Evolutionary conservation across 257 asterid genomes (phyloP).

Genomic region (Striga asiatica): DNA sequence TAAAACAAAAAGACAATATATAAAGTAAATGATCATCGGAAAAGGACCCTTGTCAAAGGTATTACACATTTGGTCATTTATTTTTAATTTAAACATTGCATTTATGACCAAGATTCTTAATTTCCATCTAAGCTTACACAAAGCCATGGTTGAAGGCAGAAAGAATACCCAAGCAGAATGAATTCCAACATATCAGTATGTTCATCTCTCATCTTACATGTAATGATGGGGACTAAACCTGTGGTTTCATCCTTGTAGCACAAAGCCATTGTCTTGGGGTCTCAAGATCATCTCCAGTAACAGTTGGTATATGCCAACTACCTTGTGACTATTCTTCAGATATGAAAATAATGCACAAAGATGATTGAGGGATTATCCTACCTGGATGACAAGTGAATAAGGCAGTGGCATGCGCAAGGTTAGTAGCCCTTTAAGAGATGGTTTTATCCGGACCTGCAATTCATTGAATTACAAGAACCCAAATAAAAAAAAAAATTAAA

Average conservation of each 20-base stretch:
- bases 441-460: constrained; percentile 52
- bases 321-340: constrained; percentile 28
- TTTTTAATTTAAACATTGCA: no score
- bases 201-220: neutral
- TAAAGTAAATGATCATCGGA: no score
- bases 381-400: constrained; percentile 83
- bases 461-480: neutral
- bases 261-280: constrained; percentile 80
- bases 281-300: constrained; percentile 74
- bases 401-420: constrained; percentile 82
- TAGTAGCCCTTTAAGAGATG: constrained; percentile 25
- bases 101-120: no score
- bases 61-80: no score
- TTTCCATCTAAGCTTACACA: no score
- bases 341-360: neutral
- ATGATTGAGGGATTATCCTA: constrained; percentile 10
- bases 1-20: no score
- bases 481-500: no score
- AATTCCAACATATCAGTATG: no score
- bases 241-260: constrained; percentile 37
- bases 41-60: no score
- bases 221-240: constrained; percentile 10
- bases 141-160: no score
- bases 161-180: no score
- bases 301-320: constrained; percentile 75